Base-by-base conservation (phyloP, 495 filamentous ascomycete species). In the Astrothelium subdiscretum region DNA sequence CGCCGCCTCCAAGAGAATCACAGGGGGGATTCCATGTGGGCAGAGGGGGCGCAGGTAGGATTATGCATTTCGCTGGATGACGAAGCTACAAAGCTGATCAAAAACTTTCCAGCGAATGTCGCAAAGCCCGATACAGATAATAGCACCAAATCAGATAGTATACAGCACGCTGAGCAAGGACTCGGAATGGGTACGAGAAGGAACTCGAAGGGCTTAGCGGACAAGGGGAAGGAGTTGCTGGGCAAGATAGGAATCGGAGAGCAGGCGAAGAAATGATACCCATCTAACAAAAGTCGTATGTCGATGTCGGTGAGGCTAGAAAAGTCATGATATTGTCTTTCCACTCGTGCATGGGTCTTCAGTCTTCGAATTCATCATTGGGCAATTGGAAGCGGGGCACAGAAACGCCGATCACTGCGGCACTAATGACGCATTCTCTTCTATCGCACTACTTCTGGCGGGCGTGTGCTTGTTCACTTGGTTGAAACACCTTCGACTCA, bases 1-100 rank as follows among this genome's bases (percentile, higher is more conserved):
- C 76, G 11, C 77, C 80, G 18, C 75, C 77, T 31, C 64, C 78
- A 57, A 63, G 70, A 40, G 68, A 73, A 62, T 35, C 57, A n/a
- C 61, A 68, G 10, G 70, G 71, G 6, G 65, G 59, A 2, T 72
- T 70, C 59, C 76, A 78, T 59, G 72, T 67, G 54, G 77, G 78
- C 10, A 71, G 78, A 26, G 77, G 77, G n/a, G 72, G 70, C 22
- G 72, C 68, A 51, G 72, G 70, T 20, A 70, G 71, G 62, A 52
- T 65, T 31, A 59, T 66, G 32, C 59, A 57, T 11, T 38, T 57
- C 59, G 15, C 26, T 62, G 4, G 64, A 64, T 6, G 35, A 29
- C 2, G 22, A 48, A 31, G 38, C 18, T 32, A 5, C 6, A 43
- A 62, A 22, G 31, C 35, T 18, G 27, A 59, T 15, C 20, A 60